A percentile compares a stretch with the other conserved stretches of the same genome.
Conservation (phyloP, 805 yeast genomes). For the Candida insectalens region DNA sequence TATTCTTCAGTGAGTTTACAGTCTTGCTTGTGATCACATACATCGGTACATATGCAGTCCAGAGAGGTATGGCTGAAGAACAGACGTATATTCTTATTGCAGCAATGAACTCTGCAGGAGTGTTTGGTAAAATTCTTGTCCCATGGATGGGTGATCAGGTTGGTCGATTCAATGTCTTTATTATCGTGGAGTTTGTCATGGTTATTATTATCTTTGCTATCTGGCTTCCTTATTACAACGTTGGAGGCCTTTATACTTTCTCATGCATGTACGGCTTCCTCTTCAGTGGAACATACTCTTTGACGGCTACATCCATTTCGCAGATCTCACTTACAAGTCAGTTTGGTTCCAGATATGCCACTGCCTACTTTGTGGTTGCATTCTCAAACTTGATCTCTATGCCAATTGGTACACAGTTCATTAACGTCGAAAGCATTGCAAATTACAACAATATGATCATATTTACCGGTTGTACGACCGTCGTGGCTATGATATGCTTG, state of each 20-base stretch:
- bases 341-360: slow-evolving; percentile 62
- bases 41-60: slow-evolving; percentile 42
- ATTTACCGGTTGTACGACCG: slow-evolving; percentile 17
- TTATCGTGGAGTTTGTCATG: slow-evolving; percentile 35
- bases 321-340: slow-evolving; percentile 46
- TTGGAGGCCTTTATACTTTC: slow-evolving; percentile 38
- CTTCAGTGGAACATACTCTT: slow-evolving; percentile 46
- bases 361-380: slow-evolving; percentile 54
- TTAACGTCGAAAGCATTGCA: slow-evolving; percentile 18
- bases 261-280: slow-evolving; percentile 41
- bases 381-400: slow-evolving; percentile 34
- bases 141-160: slow-evolving; percentile 24
- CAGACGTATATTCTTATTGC: slow-evolving; percentile 39
- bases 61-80: slow-evolving; percentile 33
- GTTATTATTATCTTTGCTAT: slow-evolving; percentile 38
- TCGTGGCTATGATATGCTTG: slow-evolving; percentile 9
- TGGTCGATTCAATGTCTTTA: slow-evolving; percentile 47
- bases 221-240: slow-evolving; percentile 48
- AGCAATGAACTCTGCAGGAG: slow-evolving; percentile 36
- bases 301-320: slow-evolving; percentile 55
- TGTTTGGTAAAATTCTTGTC: slow-evolving; percentile 24
- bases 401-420: slow-evolving; percentile 40
- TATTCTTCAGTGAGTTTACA: slow-evolving; percentile 39
- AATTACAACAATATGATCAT: slow-evolving; percentile 18
- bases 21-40: slow-evolving; percentile 39